Conservation (phyloP, 768 basidiomycete species). For the Podaxis sp. region DNA sequence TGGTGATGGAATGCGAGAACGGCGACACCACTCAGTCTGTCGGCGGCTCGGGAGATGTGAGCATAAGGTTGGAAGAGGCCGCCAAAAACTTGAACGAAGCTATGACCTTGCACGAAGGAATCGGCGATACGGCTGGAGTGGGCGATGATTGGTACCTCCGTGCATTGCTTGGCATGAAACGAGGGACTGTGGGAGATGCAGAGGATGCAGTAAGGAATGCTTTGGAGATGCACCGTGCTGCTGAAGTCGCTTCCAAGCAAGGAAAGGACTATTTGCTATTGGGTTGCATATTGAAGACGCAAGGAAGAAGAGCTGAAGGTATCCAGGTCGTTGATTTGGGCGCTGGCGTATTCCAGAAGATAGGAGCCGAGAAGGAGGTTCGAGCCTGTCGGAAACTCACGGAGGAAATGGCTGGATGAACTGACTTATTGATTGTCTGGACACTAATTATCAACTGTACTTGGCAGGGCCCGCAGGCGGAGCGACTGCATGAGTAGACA, state of each 20-base stretch:
- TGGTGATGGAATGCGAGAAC: neutral
- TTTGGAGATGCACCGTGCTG: neutral
- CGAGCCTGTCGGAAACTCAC: neutral
- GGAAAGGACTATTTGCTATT: neutral
- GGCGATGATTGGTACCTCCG: conserved; percentile 6
- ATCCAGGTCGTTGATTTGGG: neutral
- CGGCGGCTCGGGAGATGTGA: neutral
- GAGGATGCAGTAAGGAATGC: neutral
- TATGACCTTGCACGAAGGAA: neutral
- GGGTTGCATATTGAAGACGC: neutral
- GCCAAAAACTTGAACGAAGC: neutral
- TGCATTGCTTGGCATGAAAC: neutral
- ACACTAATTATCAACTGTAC: neutral
- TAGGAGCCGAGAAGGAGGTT: neutral
- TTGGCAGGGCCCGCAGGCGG: no score
- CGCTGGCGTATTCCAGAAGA: neutral
- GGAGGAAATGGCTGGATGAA: neutral
- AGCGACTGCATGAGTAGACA: no score
- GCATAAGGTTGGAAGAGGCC: neutral
- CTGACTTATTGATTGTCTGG: neutral
- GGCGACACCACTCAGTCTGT: neutral
- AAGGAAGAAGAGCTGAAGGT: neutral
- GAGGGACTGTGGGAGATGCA: neutral
- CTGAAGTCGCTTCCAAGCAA: conserved; percentile 1
- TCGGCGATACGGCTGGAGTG: neutral